Percentiles rank a stretch among this genome's conserved stretches.
Conservation (phyloP, 352 stramenopile species). For the Globisporangium perplexum region DNA sequence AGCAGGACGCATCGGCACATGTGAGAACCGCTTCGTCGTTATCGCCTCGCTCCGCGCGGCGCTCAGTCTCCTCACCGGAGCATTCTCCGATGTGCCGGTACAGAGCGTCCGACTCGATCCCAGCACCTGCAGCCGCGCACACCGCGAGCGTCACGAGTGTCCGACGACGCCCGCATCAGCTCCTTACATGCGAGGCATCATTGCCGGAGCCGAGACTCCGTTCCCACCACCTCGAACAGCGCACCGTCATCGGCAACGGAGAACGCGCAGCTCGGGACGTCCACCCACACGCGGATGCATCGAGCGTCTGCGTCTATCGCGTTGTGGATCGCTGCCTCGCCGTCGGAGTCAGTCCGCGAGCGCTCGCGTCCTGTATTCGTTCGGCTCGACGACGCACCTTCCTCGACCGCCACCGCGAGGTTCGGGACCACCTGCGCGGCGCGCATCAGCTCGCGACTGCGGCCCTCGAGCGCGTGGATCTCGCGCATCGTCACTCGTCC, state of each 20-base stretch:
- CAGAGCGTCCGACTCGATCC: conserved; percentile 46
- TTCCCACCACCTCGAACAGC: not conserved
- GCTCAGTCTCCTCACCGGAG: conserved; percentile 20
- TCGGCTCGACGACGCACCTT: conserved; percentile 31
- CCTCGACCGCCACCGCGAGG: conserved; percentile 50
- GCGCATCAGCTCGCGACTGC: conserved; percentile 36
- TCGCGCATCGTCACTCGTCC: conserved; percentile 3
- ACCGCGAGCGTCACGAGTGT: not conserved
- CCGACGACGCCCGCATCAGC: not conserved
- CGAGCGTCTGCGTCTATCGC: conserved; percentile 54
- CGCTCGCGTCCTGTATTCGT: not conserved
- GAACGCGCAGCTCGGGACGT: conserved; percentile 46
- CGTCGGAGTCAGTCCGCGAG: not conserved
- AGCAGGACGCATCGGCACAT: not conserved
- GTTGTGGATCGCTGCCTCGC: conserved; percentile 73
- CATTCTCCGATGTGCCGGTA: conserved; percentile 41
- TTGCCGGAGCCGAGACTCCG: too few relatives aligned
- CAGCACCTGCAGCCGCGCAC: conserved; percentile 30
- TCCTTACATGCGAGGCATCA: too few relatives aligned
- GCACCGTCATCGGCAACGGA: conserved; percentile 65
- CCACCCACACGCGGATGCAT: conserved; percentile 36
- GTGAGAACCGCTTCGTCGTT: too few relatives aligned
- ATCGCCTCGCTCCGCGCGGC: not conserved
- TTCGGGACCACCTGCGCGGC: conserved; percentile 58
- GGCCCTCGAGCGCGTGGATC: conserved; percentile 25